phyloP scores from a whole-genome alignment of 495 filamentous ascomycete species.

The Talaromyces stipitatus region DNA sequence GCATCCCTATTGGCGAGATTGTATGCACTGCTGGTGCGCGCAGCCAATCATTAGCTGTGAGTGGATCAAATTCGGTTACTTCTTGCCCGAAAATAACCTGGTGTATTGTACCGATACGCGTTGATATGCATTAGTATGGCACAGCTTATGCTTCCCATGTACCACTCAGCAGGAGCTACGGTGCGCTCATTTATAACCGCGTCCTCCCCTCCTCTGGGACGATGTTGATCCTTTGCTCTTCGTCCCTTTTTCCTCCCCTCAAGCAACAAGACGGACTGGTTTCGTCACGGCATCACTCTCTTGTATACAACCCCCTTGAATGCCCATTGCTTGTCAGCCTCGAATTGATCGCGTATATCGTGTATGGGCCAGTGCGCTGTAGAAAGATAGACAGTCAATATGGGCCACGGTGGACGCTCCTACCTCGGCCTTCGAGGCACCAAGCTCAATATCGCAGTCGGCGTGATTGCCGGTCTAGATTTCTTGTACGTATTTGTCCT shows the following conservation, averaged over 20 bases:
- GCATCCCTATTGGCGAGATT: background rate
- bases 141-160: background rate
- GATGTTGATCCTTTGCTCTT: background rate
- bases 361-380: background rate
- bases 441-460: conserved; percentile 58
- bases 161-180: background rate
- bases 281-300: background rate
- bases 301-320: background rate
- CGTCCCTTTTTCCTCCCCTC: background rate
- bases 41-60: background rate
- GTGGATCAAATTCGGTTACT: background rate
- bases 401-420: background rate
- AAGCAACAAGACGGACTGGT: background rate
- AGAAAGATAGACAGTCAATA: background rate
- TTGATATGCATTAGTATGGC: background rate
- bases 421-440: conserved; percentile 59
- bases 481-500: conserved; percentile 38
- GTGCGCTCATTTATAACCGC: background rate
- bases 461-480: conserved; percentile 59
- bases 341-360: background rate
- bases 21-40: background rate
- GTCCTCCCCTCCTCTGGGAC: background rate
- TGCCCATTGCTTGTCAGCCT: background rate
- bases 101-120: background rate
- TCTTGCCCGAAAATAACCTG: background rate